Conservation (phyloP, 2,329 filamentous ascomycete genomes). For the Pseudocercospora pini-densiflorae region DNA sequence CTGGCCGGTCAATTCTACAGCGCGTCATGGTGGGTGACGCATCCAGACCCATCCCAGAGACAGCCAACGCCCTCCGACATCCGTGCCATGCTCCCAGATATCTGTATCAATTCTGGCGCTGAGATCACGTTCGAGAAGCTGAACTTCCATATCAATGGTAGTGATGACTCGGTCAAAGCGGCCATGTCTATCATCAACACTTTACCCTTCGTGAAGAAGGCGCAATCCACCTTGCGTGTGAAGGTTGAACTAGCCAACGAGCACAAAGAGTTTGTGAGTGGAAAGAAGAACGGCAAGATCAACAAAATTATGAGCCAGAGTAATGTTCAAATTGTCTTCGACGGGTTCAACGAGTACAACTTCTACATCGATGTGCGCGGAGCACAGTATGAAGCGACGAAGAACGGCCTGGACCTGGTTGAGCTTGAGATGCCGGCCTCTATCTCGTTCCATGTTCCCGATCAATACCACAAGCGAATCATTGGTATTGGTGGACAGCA, state of each 20-base stretch:
- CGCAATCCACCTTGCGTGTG: slow-evolving; percentile 90
- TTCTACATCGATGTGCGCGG: slow-evolving; percentile 99
- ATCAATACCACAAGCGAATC: slow-evolving; percentile 99
- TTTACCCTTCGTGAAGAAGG: slow-evolving; percentile 83
- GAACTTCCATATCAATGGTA: slow-evolving; percentile 91
- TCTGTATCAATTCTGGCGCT: slow-evolving; percentile 94
- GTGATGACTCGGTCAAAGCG: slow-evolving; percentile 93
- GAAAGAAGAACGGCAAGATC: slow-evolving; percentile 99
- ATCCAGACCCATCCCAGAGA: slow-evolving; percentile 69
- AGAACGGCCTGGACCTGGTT: slow-evolving; percentile 87
- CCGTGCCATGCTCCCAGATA: slow-evolving; percentile 88
- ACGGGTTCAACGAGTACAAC: slow-evolving; percentile 99
- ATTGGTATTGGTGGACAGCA: slow-evolving; percentile 98
- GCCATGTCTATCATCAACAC: slow-evolving; percentile 94
- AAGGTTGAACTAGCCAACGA: slow-evolving; percentile 99
- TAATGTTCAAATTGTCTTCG: slow-evolving; percentile 98
- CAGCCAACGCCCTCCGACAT: slow-evolving; percentile 71
- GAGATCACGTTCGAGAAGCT: slow-evolving; percentile 94
- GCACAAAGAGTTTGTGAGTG: slow-evolving; percentile 99
- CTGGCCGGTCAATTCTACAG: slow-evolving; percentile 97
- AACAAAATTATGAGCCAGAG: slow-evolving; percentile 99
- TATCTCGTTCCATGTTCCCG: slow-evolving; percentile 98
- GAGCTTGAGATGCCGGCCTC: slow-evolving; percentile 99
- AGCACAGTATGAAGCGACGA: slow-evolving; percentile 89
- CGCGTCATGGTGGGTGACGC: slow-evolving; percentile 92